Conservation (phyloP, 2,329 filamentous ascomycete species). For the Beauveria sp. region DNA sequence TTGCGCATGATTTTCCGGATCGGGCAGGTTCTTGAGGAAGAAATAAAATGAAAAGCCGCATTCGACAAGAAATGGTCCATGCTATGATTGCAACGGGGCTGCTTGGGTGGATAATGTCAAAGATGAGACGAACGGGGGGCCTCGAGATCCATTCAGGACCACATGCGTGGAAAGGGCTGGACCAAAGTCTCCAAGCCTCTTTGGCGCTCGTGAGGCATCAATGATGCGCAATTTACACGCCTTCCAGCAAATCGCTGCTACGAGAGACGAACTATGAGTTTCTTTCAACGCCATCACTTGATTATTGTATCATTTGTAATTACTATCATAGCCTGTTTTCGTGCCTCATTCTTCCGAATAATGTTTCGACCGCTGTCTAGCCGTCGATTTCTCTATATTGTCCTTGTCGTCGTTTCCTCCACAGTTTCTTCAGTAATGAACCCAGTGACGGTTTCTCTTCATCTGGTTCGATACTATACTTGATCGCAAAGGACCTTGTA, state of each 20-base stretch:
- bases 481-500: not conserved
- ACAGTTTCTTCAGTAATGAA: not conserved
- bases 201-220: not conserved
- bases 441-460: not conserved
- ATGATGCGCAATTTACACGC: not conserved
- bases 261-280: not conserved
- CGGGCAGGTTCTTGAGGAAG: not conserved
- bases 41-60: not conserved
- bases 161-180: not conserved
- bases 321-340: not conserved
- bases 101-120: not conserved
- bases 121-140: not conserved
- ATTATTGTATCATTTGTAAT: not conserved
- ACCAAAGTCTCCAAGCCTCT: not conserved
- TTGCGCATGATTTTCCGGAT: not conserved
- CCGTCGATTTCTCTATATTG: not conserved
- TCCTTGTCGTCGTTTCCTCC: not conserved
- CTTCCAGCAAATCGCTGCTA: not conserved
- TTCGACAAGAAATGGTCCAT: not conserved
- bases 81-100: not conserved
- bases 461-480: not conserved
- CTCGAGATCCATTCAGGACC: not conserved
- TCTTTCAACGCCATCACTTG: not conserved
- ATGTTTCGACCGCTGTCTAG: no score
- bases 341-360: not conserved